A percentile compares a stretch with the other conserved stretches of the same genome.
phyloP scores from a whole-genome alignment of 192 early-diverging fungal species.

The Obelidium mucronatum region DNA sequence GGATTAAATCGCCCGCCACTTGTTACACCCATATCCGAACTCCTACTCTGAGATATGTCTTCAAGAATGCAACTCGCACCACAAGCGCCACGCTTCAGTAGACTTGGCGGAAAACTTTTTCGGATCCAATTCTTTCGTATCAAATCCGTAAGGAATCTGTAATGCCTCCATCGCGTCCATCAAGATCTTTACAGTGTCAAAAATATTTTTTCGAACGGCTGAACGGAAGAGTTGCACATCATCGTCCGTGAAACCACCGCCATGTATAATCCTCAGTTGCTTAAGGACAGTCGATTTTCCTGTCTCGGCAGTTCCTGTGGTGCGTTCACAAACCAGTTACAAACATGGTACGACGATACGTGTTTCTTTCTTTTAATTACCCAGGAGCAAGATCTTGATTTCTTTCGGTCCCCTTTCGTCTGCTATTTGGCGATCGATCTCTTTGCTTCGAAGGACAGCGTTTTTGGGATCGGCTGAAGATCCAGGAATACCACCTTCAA shows the following conservation, averaged over 20 bases:
- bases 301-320: constrained; percentile 90
- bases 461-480: background rate
- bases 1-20: background rate
- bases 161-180: constrained; percentile 92
- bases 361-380: constrained; percentile 40
- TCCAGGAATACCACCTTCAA: background rate
- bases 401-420: constrained; percentile 68
- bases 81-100: background rate
- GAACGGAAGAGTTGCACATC: constrained; percentile 92
- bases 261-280: constrained; percentile 98
- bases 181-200: constrained; percentile 93
- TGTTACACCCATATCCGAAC: background rate
- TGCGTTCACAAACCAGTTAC: background rate
- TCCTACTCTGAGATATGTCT: background rate
- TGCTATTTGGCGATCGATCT: constrained; percentile 87
- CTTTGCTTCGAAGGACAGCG: constrained; percentile 68
- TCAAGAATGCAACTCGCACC: background rate
- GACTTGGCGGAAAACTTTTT: background rate
- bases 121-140: constrained; percentile 10
- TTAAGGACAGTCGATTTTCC: constrained; percentile 98
- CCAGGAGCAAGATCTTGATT: constrained; percentile 77
- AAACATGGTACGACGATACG: background rate
- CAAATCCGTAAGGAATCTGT: constrained; percentile 24
- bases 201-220: constrained; percentile 92
- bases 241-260: constrained; percentile 86